A percentile compares a stretch with the other conserved stretches of the same genome.
Conservation (phyloP, 2,329 filamentous ascomycete species). For the Aspergillus phoenicis region DNA sequence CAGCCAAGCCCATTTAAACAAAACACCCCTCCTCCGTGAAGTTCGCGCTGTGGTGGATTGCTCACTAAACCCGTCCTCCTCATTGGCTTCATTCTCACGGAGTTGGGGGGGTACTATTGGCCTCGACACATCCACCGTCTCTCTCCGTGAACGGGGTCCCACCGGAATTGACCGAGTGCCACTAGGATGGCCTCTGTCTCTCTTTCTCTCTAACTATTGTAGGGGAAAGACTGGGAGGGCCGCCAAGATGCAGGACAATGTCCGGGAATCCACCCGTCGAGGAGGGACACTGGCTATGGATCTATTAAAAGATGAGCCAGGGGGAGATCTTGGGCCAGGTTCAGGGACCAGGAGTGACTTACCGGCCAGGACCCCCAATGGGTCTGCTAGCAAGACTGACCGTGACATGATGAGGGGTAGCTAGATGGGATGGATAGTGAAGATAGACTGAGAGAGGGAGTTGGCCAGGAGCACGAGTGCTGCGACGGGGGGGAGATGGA, state of each 20-base stretch:
- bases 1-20: conserved; percentile 16
- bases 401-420: too few relatives aligned
- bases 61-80: conserved; percentile 15
- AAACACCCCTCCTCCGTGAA: conserved; percentile 13
- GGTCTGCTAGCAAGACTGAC: too few relatives aligned
- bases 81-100: too few relatives aligned
- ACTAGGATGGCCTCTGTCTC: too few relatives aligned
- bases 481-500: not conserved
- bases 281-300: not conserved
- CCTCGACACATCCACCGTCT: not conserved
- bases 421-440: too few relatives aligned
- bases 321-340: too few relatives aligned
- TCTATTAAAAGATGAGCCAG: too few relatives aligned
- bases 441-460: not conserved
- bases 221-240: not conserved
- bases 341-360: too few relatives aligned
- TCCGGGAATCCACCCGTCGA: not conserved
- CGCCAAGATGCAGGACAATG: not conserved
- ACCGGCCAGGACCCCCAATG: too few relatives aligned
- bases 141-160: not conserved
- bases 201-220: too few relatives aligned
- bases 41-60: conserved; percentile 14
- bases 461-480: not conserved
- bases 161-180: not conserved
- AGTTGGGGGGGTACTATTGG: conserved; percentile 10